Percentiles rank a stretch among this genome's conserved stretches.
Conservation (phyloP, 805 yeast genomes). For the Sugiyamaella valdiviana region DNA sequence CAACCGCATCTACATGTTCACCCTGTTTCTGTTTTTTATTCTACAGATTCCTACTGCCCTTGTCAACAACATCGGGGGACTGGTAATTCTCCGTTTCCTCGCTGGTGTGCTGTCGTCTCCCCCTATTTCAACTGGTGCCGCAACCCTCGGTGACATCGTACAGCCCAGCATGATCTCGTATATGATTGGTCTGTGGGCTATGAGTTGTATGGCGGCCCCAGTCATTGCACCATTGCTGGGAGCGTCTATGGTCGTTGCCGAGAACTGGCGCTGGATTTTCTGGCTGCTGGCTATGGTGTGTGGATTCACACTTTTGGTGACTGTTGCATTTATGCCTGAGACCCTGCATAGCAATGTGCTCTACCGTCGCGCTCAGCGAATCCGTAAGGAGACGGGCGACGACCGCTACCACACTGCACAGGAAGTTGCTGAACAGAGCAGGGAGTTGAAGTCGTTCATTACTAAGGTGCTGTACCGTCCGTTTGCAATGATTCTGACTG, state of each 20-base stretch:
- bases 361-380: constrained; percentile 42
- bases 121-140: constrained; percentile 53
- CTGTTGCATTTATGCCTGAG: constrained; percentile 43
- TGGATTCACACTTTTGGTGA: constrained; percentile 35
- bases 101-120: constrained; percentile 54
- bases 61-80: constrained; percentile 44
- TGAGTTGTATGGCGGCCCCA: constrained; percentile 52
- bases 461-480: constrained; percentile 33
- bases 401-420: constrained; percentile 37
- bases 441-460: constrained; percentile 5
- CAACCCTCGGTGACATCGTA: constrained; percentile 47
- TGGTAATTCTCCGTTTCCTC: constrained; percentile 46
- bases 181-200: constrained; percentile 47
- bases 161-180: constrained; percentile 36
- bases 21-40: constrained; percentile 43
- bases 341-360: constrained; percentile 42
- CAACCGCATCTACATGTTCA: constrained; percentile 39
- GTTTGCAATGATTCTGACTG: constrained; percentile 39
- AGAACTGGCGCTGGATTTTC: constrained; percentile 50
- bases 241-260: constrained; percentile 41
- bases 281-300: constrained; percentile 43
- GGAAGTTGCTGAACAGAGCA: constrained; percentile 21
- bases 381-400: constrained; percentile 46
- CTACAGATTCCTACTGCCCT: constrained; percentile 55
- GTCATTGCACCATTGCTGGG: constrained; percentile 53